Conservation (phyloP, 176 grass and related monocot genomes). For the Pharus latifolius region DNA sequence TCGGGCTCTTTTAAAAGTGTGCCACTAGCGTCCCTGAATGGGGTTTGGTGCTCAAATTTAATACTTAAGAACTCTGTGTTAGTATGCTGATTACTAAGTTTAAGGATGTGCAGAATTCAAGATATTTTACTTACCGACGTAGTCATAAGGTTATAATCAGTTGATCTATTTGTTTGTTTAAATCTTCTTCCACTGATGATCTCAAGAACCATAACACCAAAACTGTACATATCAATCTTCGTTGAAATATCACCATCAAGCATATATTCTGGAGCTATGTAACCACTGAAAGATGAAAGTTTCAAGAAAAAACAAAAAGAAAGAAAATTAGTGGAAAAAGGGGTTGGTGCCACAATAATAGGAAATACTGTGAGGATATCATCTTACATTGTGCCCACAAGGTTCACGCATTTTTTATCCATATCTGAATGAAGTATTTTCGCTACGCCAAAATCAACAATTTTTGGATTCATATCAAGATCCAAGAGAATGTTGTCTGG, state of each 20-base stretch:
- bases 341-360: too few species aligned
- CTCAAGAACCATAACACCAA: conserved; percentile 16
- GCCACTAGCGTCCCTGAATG: not conserved
- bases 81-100: not conserved
- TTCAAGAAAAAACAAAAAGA: too few species aligned
- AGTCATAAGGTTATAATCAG: not conserved
- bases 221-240: conserved; percentile 24
- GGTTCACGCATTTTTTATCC: not conserved
- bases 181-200: not conserved
- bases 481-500: conserved; percentile 9
- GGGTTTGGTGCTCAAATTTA: not conserved
- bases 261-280: conserved; percentile 10
- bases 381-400: conserved; percentile 9
- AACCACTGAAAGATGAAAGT: not conserved
- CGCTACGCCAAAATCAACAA: not conserved
- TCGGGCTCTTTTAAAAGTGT: not conserved
- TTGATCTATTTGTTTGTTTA: not conserved
- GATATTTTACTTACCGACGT: not conserved
- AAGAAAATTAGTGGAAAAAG: not conserved
- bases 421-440: not conserved
- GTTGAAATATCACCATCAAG: not conserved
- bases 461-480: not conserved
- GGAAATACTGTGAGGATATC: not conserved
- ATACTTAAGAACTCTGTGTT: not conserved
- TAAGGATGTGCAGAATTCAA: not conserved